Evolutionary conservation across 139 green algal genomes (phyloP).

Genomic region (Haematococcus sp.): DNA sequence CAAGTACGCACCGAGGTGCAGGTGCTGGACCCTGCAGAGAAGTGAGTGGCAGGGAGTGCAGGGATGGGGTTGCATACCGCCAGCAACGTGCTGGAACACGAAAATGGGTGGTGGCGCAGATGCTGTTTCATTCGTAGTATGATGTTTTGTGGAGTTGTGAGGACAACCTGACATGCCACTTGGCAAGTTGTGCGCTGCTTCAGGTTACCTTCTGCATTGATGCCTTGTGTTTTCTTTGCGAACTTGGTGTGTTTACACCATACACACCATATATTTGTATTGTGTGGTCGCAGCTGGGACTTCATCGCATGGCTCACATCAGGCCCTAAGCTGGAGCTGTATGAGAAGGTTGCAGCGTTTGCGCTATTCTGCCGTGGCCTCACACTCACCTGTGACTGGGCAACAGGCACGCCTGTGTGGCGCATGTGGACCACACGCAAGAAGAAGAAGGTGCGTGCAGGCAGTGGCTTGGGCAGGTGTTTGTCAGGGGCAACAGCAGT

Average conservation of each 20-base stretch:
- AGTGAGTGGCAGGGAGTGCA: not conserved
- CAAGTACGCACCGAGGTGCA: slow-evolving; percentile 42
- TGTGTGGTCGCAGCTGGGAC: slow-evolving; percentile 38
- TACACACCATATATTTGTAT: not conserved
- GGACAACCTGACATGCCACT: too few species aligned
- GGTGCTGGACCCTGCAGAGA: slow-evolving; percentile 16
- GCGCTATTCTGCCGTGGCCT: slow-evolving; percentile 19
- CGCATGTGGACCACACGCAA: slow-evolving; percentile 24
- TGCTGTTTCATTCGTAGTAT: too few species aligned
- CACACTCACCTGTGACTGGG: slow-evolving; percentile 5
- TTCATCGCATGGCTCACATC: slow-evolving; percentile 51
- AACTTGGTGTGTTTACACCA: too few species aligned
- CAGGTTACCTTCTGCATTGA: too few species aligned
- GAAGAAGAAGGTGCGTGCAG: slow-evolving; percentile 20
- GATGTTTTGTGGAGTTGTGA: too few species aligned
- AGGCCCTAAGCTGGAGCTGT: slow-evolving; percentile 32
- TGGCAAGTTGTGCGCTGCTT: too few species aligned
- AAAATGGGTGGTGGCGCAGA: not conserved
- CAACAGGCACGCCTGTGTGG: slow-evolving; percentile 16
- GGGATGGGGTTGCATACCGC: not conserved
- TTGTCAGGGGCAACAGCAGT: too few species aligned
- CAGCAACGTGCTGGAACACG: not conserved
- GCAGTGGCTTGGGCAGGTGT: not conserved
- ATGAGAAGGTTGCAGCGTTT: slow-evolving; percentile 40
- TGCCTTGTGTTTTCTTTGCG: too few species aligned